Conservation (phyloP, 2,329 filamentous ascomycete genomes). For the Escovopsis weberi region DNA sequence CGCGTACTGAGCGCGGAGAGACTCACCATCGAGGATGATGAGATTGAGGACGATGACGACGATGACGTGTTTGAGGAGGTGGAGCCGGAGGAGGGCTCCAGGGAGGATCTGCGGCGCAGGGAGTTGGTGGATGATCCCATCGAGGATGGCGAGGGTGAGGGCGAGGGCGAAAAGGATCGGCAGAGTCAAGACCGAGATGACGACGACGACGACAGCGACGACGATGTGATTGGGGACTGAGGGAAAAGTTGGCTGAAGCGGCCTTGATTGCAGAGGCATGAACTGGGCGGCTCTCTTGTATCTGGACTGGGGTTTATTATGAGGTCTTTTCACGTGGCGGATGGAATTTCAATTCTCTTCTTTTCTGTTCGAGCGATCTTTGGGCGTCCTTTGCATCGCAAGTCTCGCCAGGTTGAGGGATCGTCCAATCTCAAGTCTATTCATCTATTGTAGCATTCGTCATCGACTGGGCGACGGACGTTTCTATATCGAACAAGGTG, state of each 20-base stretch:
- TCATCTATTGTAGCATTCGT: no score
- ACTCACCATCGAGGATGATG: conserved; percentile 19
- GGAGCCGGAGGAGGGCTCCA: conserved; percentile 43
- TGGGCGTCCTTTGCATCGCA: no score
- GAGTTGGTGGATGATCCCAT: conserved; percentile 36
- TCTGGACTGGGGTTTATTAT: background rate
- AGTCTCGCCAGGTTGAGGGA: no score
- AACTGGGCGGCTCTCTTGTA: background rate
- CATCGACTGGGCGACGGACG: no score
- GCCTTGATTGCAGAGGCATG: no score
- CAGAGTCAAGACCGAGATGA: conserved; percentile 27
- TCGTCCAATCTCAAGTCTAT: no score
- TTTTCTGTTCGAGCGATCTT: no score
- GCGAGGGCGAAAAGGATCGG: conserved; percentile 12
- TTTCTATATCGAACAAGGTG: no score
- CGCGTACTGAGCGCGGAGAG: conserved; percentile 28
- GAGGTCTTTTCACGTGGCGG: no score
- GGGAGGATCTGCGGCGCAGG: conserved; percentile 39
- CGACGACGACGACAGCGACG: conserved; percentile 24
- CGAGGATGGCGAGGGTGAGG: conserved; percentile 21
- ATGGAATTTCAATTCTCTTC: no score
- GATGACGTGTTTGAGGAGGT: conserved; percentile 32
- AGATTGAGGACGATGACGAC: conserved; percentile 23
- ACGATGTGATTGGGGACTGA: conserved; percentile 32
- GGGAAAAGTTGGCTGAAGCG: background rate